Evolutionary conservation across 495 filamentous ascomycete genomes (phyloP), one percentile per base, ranked within the genome.

Genomic region (Aspergillus leporis): DNA sequence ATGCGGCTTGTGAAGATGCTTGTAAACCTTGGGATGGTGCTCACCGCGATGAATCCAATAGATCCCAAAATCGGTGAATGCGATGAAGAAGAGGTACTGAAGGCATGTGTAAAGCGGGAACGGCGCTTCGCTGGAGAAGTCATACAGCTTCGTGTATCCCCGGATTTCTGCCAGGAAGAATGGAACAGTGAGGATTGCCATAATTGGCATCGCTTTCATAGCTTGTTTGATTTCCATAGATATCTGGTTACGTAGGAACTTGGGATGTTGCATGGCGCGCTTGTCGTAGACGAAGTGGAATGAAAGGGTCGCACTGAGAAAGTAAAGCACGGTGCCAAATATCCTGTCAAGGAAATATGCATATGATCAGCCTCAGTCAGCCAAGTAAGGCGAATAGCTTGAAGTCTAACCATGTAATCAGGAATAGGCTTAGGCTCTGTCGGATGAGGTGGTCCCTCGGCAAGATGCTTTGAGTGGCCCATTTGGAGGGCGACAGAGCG

Each of bases 211-310:
- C 3, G 90, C 75, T 19, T 56, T 59, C 57, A 86, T 73, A 55
- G 90, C 82, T 73, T 96, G 92, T 22, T 70, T 66, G 61, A 97
- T 95, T 70, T 98, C 93, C 61, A 89, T 81, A 36, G 79, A 75
- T 38, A 97, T 86, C 70, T 98, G 93, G 74, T 97, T 89, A 70
- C 89, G 90, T 65, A 97, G 89, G 73, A 89, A 96, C 71, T 92
- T 91, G 9, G 93, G 93, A 70, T 98, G 93, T 18, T 87, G 73
- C 72, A 92, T 83, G 60, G 88, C 89, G 48, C 81, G 78, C 66
- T 97, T 91, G 79, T 98, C 92, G 78, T 92, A 98, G 74, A 97
- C 74, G 75, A 93, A 91, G 70, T 86, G 53, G 77, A 94, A 97
- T 52, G 90, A 89, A 46, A 95, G 73, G 28, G 85, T 80, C 31